phyloP scores from a whole-genome alignment of 768 basidiomycete genomes.

The Xerocomus brunneocitrinus region DNA sequence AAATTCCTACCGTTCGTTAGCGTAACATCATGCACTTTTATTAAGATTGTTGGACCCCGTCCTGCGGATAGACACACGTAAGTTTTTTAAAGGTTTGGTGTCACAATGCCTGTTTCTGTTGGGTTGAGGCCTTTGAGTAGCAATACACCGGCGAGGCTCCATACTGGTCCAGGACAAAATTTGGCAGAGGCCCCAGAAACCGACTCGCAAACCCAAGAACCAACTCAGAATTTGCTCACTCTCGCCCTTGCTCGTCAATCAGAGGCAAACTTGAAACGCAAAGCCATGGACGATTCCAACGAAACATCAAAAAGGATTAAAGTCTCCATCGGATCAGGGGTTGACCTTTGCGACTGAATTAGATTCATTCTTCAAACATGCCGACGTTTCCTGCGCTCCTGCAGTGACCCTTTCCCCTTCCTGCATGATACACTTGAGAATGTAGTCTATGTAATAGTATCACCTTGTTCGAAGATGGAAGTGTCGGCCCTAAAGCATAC shows the following conservation, averaged over 20 bases:
- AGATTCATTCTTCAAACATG: neutral
- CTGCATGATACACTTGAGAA: neutral
- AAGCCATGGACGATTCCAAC: constrained; percentile 16
- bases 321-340: constrained; percentile 61
- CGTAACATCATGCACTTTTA: constrained; percentile 2
- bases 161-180: neutral
- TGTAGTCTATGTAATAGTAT: neutral
- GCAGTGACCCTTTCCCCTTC: neutral
- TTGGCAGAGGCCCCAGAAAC: constrained; percentile 3
- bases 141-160: neutral
- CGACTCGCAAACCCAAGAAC: constrained; percentile 40
- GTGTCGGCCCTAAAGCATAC: constrained; percentile 36
- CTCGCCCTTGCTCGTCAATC: constrained; percentile 12
- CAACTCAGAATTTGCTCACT: constrained; percentile 29
- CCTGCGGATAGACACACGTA: constrained; percentile 14
- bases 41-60: constrained; percentile 3
- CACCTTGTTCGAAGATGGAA: neutral
- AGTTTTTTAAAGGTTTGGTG: neutral
- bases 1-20: neutral
- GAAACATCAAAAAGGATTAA: constrained; percentile 55
- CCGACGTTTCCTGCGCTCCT: neutral
- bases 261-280: constrained; percentile 33
- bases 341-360: constrained; percentile 69
- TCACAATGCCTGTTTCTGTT: neutral
- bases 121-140: constrained; percentile 3